Base-by-base conservation (phyloP, 306 rosid genomes). In the Vigna angularis region DNA sequence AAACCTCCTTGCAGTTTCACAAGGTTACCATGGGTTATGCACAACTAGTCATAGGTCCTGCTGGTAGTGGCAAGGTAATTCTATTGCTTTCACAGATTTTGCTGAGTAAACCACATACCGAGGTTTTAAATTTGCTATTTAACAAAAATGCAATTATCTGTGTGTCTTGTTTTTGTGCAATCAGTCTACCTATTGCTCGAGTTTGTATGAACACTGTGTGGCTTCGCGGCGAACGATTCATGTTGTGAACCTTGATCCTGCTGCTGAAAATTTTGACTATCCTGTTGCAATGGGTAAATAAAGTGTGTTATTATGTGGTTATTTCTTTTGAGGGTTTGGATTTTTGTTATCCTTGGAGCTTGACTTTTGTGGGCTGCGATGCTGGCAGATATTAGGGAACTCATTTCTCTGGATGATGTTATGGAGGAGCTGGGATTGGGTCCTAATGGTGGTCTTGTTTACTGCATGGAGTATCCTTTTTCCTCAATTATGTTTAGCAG, bases 381-480 rank as follows among this genome's bases (percentile, higher is more conserved):
- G 76, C 32, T 82, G 78, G 83, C 87, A 95, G 98, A 92, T 88
- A 91, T 92, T 67, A 87, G 98, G 87, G 96, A 95, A 77, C 96
- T 95, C 45, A 84, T 95, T 77, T 89, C 94, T 57, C 79, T 92
- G 89, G 98, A 95, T 45, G 98, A 95, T 88, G 98, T 92, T 50
- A 94, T 92, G 98, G 98, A 94, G 83, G 98, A 90, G 67, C 97
- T 92, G 81, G 95, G 93, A 30, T 75, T 94, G 72, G 98, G 98
- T 77, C 98, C 98, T 57, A 94, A 94, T 85, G 98, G 98, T 56
- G 93, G 93, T 67, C 97, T 94, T 79, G 48, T 94, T 40, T 92
- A 91, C 86, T 94, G 98, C 93, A 95, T 95, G 98, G 98, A 92
- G 98, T 95, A 95, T 92, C 97, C 98, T 89, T 94, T 66, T 66